phyloP scores from a whole-genome alignment of 2,329 filamentous ascomycete genomes.

The Thielaviopsis populi region DNA sequence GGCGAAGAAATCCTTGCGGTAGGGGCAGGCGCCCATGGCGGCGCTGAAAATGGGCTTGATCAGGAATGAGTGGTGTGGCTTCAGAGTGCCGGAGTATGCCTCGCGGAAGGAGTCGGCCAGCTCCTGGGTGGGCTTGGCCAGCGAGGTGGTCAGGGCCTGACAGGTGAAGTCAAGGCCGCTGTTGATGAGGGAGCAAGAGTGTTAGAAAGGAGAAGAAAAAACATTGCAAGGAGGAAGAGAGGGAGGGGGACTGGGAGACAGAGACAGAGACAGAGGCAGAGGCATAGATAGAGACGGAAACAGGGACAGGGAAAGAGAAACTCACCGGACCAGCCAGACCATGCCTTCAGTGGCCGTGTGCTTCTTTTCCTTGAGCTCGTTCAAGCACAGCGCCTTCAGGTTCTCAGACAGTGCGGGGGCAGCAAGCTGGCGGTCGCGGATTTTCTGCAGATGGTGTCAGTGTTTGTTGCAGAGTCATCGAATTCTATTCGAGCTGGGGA shows the following conservation, averaged over 20 bases:
- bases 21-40: constrained; percentile 85
- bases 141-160: constrained; percentile 65
- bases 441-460: constrained; percentile 46
- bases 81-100: constrained; percentile 75
- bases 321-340: constrained; percentile 76
- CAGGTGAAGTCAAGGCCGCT: constrained; percentile 91
- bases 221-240: neutral
- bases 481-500: neutral
- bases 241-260: neutral
- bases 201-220: constrained; percentile 11
- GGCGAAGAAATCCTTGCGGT: constrained; percentile 81
- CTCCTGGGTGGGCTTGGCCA: constrained; percentile 53
- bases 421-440: constrained; percentile 66
- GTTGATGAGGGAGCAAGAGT: constrained; percentile 7
- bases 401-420: constrained; percentile 66
- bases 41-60: constrained; percentile 85
- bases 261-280: neutral
- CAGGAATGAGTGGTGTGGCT: constrained; percentile 78
- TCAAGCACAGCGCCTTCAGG: constrained; percentile 69
- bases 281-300: neutral
- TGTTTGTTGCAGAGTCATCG: constrained; percentile 17
- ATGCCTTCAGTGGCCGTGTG: constrained; percentile 79
- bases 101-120: constrained; percentile 73
- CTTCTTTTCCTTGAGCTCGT: constrained; percentile 82
- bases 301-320: neutral